Evolutionary conservation across 768 basidiomycete genomes (phyloP).

Genomic region (Auricularia auricula-judae): DNA sequence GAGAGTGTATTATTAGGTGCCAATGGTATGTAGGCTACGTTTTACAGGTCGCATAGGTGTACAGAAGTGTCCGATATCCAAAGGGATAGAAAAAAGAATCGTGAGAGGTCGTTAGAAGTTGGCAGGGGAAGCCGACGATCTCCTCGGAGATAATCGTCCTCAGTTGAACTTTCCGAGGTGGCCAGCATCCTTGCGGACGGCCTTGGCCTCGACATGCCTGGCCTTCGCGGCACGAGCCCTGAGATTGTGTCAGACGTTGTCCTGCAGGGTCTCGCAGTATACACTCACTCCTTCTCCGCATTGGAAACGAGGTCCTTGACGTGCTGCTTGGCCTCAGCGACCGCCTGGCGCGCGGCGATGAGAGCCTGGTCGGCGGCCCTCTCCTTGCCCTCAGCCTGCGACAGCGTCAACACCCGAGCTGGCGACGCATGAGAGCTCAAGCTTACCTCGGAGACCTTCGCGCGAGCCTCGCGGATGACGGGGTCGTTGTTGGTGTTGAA

Average conservation of each 20-base stretch:
- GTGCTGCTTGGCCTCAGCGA: not conserved
- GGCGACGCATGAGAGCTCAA: not conserved
- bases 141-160: not conserved
- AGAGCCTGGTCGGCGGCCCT: not conserved
- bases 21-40: too few relatives aligned
- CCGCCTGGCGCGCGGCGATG: not conserved
- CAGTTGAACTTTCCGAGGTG: not conserved
- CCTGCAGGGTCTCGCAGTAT: not conserved
- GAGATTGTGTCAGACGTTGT: not conserved
- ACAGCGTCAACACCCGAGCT: not conserved
- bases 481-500: not conserved
- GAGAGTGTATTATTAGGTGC: too few relatives aligned
- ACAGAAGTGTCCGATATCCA: too few relatives aligned
- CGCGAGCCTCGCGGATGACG: not conserved
- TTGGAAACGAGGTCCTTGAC: not conserved
- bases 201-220: not conserved
- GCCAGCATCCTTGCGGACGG: not conserved
- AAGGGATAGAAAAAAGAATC: too few relatives aligned
- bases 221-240: not conserved
- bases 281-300: not conserved
- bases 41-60: too few relatives aligned
- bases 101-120: not conserved
- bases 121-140: not conserved
- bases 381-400: not conserved
- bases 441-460: not conserved